Conservation (phyloP, 208 protist genomes). For the Trypanosoma cruzi region DNA sequence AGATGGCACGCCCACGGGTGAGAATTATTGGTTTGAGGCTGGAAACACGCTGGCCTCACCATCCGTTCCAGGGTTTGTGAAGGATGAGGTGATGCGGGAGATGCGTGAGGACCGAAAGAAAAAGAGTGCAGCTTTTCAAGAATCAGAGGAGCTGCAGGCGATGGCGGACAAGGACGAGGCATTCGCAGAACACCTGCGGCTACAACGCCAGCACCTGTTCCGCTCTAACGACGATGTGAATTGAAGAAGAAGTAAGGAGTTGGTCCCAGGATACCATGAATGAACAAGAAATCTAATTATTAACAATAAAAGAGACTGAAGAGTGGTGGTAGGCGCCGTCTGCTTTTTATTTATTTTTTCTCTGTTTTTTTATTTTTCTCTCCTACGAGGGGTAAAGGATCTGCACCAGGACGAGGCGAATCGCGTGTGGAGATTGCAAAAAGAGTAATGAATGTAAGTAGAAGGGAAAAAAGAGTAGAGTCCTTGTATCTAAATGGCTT, state of each 20-base stretch:
- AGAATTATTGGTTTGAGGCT: constrained; percentile 90
- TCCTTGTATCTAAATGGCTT: not conserved
- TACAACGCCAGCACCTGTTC: constrained; percentile 44
- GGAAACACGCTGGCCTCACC: constrained; percentile 65
- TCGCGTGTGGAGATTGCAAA: not conserved
- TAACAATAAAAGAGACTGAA: not conserved
- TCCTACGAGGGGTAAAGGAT: not conserved
- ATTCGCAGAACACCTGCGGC: constrained; percentile 64
- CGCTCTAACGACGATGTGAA: constrained; percentile 21
- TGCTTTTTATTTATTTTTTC: not conserved
- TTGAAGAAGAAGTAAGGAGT: not conserved
- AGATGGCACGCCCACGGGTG: constrained; percentile 78
- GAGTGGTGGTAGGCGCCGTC: not conserved
- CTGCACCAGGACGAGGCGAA: not conserved
- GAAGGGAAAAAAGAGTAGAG: not conserved
- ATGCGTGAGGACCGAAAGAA: constrained; percentile 54
- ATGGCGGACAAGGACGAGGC: constrained; percentile 35
- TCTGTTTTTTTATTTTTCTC: constrained; percentile 6
- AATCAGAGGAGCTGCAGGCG: constrained; percentile 40
- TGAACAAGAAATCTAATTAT: not conserved
- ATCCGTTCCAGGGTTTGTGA: constrained; percentile 62
- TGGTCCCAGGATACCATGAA: not conserved
- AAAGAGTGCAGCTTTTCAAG: constrained; percentile 64
- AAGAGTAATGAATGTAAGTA: not conserved
- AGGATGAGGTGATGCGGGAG: constrained; percentile 77